Evolutionary conservation across 164 flowering plant species (phyloP), one percentile per base, ranked within the genome.

Genomic region (Chimonanthus praecox): DNA sequence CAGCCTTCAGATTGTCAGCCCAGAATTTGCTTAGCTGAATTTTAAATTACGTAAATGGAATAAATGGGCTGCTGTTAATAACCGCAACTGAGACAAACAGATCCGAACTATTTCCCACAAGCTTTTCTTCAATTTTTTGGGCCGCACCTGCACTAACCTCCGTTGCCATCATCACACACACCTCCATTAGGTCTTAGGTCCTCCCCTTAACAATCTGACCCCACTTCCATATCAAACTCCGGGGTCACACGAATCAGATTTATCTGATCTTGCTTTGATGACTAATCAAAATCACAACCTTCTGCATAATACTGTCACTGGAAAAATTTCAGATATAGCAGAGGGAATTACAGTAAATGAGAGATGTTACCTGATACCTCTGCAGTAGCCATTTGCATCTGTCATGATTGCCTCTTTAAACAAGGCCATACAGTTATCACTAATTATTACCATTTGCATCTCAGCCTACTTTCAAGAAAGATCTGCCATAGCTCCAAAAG

Each of bases 231-330:
- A 49, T 47, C n/a, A n/a, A 43, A 60, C 33, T 43, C 10, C 10
- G 2, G 47, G 54, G 51, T 64, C 70, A 64, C 68, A 68, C 16
- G 75, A 69, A 54, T 78, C 83, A 3, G 80, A 47, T 47, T 69
- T 76, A 9, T 58, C 74, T 18, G 43, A 44, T 4, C 33, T 7
- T 45, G 67, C 63, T 60, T 58, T 44, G 9, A 72, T 67, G 73
- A 72, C n/a, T 72, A 71, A 21, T 66, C 47, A n/a, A 18, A 54
- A 50, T 43, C 21, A 61, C 67, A 69, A 45, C 60, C n/a, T 67
- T 61, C 49, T 72, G 71, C 46, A 51, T 77, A 63, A 67, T 77
- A 64, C 49, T 78, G 62, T 16, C 63, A 47, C 44, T 72, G 49
- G 54, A 44, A 13, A n/a, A 33, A 64, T 49, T 77, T 71, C 68